These are phyloP conservation scores for Solanum dulcamara DNA, from an alignment of 257 asterid genomes.

Conservation along the genomic window DNA sequence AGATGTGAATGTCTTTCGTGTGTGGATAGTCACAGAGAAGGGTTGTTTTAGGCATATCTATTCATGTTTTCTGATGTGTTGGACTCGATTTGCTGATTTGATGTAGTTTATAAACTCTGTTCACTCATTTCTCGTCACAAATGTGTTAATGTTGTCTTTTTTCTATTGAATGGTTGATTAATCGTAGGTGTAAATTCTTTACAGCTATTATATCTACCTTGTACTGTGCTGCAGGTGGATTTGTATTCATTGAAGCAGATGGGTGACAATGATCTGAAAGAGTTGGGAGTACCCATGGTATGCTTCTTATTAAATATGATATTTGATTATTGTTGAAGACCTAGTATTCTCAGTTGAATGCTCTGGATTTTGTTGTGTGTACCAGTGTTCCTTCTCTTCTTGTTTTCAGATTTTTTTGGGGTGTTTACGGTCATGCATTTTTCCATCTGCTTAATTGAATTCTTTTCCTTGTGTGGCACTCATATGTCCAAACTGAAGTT, in stretches of 20 bases:
- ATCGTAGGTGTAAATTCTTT: not conserved
- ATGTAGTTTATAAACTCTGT: not conserved
- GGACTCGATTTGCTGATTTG: not conserved
- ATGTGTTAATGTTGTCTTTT: not conserved
- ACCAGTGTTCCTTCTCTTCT: not conserved
- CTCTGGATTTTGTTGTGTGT: not conserved
- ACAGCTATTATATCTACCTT: not conserved
- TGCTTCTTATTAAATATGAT: slow-evolving; percentile 1
- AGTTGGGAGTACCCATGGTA: slow-evolving; percentile 95
- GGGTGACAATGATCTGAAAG: slow-evolving; percentile 83
- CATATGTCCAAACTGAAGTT: not conserved
- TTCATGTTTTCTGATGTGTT: not conserved
- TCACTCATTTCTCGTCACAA: not conserved
- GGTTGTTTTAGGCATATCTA: not conserved
- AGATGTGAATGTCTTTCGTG: not conserved
- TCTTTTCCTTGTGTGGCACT: not conserved
- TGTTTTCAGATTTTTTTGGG: not conserved
- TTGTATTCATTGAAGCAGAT: slow-evolving; percentile 82
- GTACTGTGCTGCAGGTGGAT: slow-evolving; percentile 57
- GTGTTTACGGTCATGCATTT: not conserved
- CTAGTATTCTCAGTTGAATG: not conserved
- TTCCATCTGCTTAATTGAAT: not conserved
- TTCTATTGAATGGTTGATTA: not conserved
- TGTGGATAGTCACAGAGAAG: not conserved
- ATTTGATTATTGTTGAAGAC: not conserved